These are phyloP conservation scores for Pythium rhizo-oryzae DNA, from an alignment of 352 stramenopile species.

Conservation along the genomic window DNA sequence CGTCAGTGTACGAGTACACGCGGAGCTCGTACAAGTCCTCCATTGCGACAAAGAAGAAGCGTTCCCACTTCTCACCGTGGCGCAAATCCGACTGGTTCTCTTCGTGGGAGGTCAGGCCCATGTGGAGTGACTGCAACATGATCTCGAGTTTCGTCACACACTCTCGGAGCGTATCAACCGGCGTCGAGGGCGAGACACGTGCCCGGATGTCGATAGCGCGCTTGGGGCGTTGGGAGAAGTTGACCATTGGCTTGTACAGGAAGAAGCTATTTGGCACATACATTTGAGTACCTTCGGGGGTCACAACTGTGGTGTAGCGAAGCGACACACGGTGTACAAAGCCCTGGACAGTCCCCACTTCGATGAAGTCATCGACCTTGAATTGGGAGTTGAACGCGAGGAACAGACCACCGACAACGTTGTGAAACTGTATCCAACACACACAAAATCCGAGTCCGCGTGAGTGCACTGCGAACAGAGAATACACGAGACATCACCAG, in stretches of 20 bases:
- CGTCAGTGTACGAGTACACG: constrained; percentile 88
- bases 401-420: constrained; percentile 84
- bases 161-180: constrained; percentile 61
- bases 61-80: constrained; percentile 82
- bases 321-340: constrained; percentile 86
- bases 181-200: constrained; percentile 53
- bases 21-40: constrained; percentile 82
- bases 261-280: constrained; percentile 90
- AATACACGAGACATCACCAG: background rate
- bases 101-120: constrained; percentile 86
- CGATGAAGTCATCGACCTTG: constrained; percentile 88
- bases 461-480: no score
- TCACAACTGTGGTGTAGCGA: constrained; percentile 84
- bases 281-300: constrained; percentile 76
- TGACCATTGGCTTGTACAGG: constrained; percentile 91
- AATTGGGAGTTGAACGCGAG: constrained; percentile 90
- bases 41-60: constrained; percentile 88
- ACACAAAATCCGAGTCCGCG: no score
- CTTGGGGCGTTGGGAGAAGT: constrained; percentile 86
- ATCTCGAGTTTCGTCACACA: constrained; percentile 62
- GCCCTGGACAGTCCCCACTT: constrained; percentile 70
- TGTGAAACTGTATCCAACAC: constrained; percentile 62
- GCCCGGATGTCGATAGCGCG: constrained; percentile 79
- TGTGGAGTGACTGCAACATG: constrained; percentile 86
- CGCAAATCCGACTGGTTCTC: constrained; percentile 81